phyloP scores from a whole-genome alignment of 2,329 filamentous ascomycete species.

The Boeremia exigua region DNA sequence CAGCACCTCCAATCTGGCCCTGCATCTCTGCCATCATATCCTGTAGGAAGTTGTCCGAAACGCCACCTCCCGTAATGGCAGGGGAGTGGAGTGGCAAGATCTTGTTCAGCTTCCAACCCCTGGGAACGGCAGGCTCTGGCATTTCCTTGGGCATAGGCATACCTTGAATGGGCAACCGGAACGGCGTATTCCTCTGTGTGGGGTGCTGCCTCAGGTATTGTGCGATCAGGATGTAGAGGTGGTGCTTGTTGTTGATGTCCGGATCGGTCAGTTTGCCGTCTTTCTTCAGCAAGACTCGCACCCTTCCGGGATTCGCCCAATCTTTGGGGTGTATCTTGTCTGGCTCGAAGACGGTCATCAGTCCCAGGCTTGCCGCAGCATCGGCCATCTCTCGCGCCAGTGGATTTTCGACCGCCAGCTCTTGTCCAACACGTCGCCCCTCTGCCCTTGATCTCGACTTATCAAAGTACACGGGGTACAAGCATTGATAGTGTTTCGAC shows the following conservation, averaged over 20 bases:
- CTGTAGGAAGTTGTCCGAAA: conserved; percentile 92
- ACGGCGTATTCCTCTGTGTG: conserved; percentile 73
- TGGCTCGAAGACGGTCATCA: conserved; percentile 83
- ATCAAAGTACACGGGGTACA: conserved; percentile 98
- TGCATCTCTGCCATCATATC: conserved; percentile 97
- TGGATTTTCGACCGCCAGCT: conserved; percentile 80
- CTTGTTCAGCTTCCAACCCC: conserved; percentile 88
- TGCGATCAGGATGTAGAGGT: conserved; percentile 83
- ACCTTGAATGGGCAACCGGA: conserved; percentile 75
- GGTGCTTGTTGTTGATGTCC: conserved; percentile 76
- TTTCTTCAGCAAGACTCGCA: conserved; percentile 77
- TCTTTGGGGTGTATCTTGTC: conserved; percentile 94
- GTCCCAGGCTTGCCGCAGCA: conserved; percentile 69
- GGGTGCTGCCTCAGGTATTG: conserved; percentile 79
- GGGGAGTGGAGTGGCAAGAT: conserved; percentile 87
- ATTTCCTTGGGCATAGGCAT: conserved; percentile 71
- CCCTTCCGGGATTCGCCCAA: conserved; percentile 94
- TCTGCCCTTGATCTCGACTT: conserved; percentile 73
- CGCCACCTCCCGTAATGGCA: conserved; percentile 88
- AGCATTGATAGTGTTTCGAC: conserved; percentile 79
- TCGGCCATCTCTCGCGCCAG: conserved; percentile 88
- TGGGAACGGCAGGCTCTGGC: conserved; percentile 70
- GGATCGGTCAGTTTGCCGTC: conserved; percentile 59
- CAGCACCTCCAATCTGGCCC: conserved; percentile 43
- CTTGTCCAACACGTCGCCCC: conserved; percentile 76